Conservation (phyloP, 495 filamentous ascomycete species). For the Symbiotaphrina buchneri region DNA sequence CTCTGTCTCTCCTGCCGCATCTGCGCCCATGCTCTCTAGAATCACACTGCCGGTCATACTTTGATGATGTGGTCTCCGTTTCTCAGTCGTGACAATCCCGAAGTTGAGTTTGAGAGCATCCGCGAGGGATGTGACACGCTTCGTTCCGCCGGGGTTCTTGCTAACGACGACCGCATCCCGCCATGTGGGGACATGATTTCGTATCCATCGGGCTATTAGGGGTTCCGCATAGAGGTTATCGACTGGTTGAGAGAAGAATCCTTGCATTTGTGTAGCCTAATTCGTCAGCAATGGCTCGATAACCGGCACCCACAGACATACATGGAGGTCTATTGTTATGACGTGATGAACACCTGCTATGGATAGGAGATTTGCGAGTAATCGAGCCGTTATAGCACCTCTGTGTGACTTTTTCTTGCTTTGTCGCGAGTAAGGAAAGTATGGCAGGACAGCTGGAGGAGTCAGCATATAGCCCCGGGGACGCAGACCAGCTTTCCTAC, state of each 20-base stretch:
- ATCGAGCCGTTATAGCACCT: constrained; percentile 86
- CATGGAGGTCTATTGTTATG: constrained; percentile 88
- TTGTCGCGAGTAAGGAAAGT: constrained; percentile 96
- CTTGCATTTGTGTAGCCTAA: constrained; percentile 84
- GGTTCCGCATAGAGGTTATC: constrained; percentile 96
- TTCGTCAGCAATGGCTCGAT: neutral
- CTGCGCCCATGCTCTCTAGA: constrained; percentile 14
- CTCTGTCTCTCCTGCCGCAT: constrained; percentile 11
- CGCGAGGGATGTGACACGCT: constrained; percentile 88
- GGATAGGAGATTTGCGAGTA: constrained; percentile 84
- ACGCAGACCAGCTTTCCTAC: constrained; percentile 22
- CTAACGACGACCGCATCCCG: constrained; percentile 84
- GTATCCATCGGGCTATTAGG: constrained; percentile 88
- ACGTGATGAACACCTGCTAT: constrained; percentile 94
- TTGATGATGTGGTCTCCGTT: constrained; percentile 31
- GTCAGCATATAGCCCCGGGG: constrained; percentile 2
- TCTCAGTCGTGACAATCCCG: constrained; percentile 87
- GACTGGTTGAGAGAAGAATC: constrained; percentile 94
- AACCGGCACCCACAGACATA: constrained; percentile 13
- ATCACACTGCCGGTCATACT: constrained; percentile 45
- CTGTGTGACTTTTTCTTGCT: constrained; percentile 98
- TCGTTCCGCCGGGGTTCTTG: constrained; percentile 94
- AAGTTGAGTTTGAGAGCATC: constrained; percentile 95
- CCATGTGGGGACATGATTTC: constrained; percentile 70
- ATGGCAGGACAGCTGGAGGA: constrained; percentile 76